Conservation (phyloP, 176 grass and related monocot genomes). For the Microstegium vimineum region DNA sequence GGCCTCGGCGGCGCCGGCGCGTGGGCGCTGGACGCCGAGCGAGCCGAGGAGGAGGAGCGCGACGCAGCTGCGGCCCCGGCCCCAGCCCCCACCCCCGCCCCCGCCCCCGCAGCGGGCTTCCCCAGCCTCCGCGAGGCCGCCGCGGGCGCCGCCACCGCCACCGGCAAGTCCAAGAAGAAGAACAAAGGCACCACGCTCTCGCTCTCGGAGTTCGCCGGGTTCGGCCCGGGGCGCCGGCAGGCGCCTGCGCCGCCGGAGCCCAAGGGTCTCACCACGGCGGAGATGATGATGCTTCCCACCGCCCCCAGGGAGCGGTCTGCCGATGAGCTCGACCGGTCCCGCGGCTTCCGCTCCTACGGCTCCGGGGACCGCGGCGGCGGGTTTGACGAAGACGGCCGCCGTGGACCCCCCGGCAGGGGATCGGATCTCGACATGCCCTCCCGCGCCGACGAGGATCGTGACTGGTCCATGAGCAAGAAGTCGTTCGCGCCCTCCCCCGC, state of each 20-base stretch:
- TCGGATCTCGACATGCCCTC: slow-evolving; percentile 68
- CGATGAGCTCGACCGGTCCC: slow-evolving; percentile 57
- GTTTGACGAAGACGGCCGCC: slow-evolving; percentile 47
- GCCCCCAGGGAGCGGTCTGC: slow-evolving; percentile 56
- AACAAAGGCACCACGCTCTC: slow-evolving; percentile 42
- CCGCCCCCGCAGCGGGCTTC: slow-evolving; percentile 51
- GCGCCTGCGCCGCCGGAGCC: not conserved
- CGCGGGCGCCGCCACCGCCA: not conserved
- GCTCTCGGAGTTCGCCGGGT: slow-evolving; percentile 53
- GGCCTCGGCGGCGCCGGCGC: slow-evolving; percentile 68
- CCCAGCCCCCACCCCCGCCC: not conserved
- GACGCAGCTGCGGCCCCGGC: slow-evolving; percentile 17
- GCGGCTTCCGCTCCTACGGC: slow-evolving; percentile 48
- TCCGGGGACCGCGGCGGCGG: slow-evolving; percentile 34
- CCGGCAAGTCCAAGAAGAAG: slow-evolving; percentile 68
- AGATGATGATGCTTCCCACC: slow-evolving; percentile 60
- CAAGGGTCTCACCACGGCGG: slow-evolving; percentile 45
- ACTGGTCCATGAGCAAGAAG: slow-evolving; percentile 72
- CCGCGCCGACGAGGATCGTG: slow-evolving; percentile 62
- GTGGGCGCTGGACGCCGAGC: slow-evolving; percentile 89
- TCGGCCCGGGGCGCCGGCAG: slow-evolving; percentile 6
- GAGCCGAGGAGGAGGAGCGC: slow-evolving; percentile 69
- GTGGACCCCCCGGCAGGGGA: slow-evolving; percentile 26
- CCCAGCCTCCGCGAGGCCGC: slow-evolving; percentile 64
- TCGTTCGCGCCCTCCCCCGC: slow-evolving; percentile 27